phyloP scores from a whole-genome alignment of 2,329 filamentous ascomycete species.

The Escovopsis sp. region DNA sequence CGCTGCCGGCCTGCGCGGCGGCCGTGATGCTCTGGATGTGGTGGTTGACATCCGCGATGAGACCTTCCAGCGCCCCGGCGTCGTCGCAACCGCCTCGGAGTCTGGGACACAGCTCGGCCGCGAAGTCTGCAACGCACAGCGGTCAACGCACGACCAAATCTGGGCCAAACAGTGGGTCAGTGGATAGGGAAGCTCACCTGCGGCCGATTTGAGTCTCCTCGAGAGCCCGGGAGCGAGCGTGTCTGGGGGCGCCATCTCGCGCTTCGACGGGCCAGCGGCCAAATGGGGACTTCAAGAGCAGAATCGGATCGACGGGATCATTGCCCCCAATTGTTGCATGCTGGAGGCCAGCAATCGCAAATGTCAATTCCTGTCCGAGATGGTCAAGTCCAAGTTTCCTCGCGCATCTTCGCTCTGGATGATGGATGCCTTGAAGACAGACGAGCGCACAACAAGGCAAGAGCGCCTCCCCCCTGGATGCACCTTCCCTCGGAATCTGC shows the following conservation, averaged over 20 bases:
- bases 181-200: conserved; percentile 2
- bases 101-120: conserved; percentile 12
- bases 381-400: background rate
- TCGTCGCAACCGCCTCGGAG: conserved; percentile 9
- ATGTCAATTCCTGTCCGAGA: background rate
- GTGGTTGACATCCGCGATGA: conserved; percentile 17
- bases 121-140: conserved; percentile 13
- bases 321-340: no score
- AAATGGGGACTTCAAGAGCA: no score
- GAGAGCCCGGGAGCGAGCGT: conserved; percentile 7
- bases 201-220: conserved; percentile 11
- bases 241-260: conserved; percentile 10
- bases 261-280: no score
- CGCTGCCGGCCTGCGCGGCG: conserved; percentile 3
- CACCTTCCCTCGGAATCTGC: no score
- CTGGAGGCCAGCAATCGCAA: no score
- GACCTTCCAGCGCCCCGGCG: conserved; percentile 27
- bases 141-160: background rate
- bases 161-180: no score
- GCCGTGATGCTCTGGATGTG: conserved; percentile 12
- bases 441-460: no score
- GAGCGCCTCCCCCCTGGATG: no score
- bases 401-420: no score
- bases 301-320: no score
- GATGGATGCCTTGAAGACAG: no score